These are phyloP conservation scores for Cladosporium sp. DNA, from an alignment of 2,329 filamentous ascomycete genomes.

Conservation along the genomic window DNA sequence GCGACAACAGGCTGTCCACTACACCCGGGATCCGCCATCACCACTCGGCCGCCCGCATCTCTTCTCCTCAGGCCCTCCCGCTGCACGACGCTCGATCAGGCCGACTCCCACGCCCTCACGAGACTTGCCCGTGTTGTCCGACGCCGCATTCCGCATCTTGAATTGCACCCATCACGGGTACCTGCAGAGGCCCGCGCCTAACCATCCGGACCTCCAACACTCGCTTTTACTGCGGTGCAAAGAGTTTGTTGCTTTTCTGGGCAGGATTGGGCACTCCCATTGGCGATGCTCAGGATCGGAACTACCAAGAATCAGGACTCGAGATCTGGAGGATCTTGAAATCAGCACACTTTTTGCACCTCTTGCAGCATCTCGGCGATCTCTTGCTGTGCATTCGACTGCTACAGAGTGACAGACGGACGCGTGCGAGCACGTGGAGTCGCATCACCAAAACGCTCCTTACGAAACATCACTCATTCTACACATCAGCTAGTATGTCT, in stretches of 20 bases:
- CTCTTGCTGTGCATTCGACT: no score
- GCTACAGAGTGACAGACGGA: background rate
- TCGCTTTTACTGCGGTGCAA: background rate
- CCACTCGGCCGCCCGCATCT: slow-evolving; percentile 1
- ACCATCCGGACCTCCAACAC: background rate
- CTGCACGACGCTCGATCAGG: background rate
- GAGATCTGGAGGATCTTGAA: background rate
- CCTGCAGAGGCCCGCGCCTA: slow-evolving; percentile 2
- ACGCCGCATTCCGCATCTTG: slow-evolving; percentile 10
- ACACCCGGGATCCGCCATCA: no score
- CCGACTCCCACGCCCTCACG: background rate
- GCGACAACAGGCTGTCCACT: no score
- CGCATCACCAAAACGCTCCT: background rate
- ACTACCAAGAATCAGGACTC: background rate
- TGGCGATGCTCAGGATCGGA: slow-evolving; percentile 10
- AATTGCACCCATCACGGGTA: slow-evolving; percentile 6
- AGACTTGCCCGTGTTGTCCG: slow-evolving; percentile 8
- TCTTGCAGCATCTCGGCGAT: background rate
- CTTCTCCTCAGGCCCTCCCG: background rate
- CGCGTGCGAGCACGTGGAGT: background rate
- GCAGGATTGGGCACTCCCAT: background rate
- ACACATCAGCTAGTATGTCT: slow-evolving; percentile 11
- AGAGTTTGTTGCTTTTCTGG: background rate
- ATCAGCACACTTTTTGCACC: background rate
- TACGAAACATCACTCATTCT: background rate